Base-by-base conservation (phyloP, 371 early-diverging fungal genomes). In the Apophysomyces elegans region DNA sequence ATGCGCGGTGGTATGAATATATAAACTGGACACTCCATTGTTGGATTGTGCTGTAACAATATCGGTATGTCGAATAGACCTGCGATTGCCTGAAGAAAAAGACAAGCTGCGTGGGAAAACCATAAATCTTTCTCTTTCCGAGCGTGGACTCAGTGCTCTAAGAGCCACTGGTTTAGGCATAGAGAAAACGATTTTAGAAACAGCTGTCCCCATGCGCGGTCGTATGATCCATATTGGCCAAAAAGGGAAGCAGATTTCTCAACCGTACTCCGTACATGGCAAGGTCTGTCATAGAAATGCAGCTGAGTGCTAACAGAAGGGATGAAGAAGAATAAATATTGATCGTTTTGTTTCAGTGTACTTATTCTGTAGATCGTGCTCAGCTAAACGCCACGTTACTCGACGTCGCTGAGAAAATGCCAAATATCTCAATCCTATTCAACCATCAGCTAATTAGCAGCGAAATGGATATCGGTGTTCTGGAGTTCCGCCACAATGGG, bases 101-200 rank as follows among this genome's bases (percentile, higher is more conserved):
- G 76, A 69, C 44, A 78, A 80, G 45, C 75, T 83, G 64, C 82
- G 81, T 46, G 92, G 91, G 43, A 86, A 93, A 44, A 94, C 96
- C 8, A 97, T 99, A 75, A 99, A 99, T 68, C 75, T 99, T 73
- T 97, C 99, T 2, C 84, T 99, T 4, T 96, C 96, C 0, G 86
- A 85, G 64, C 90, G 99, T 62, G 99, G 98, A 0, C 72, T 97
- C 41, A 85, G 91, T 12, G 96, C 96, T 13, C 78, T 99, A 66
- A 75, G 87, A 66, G 86, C 78, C 8, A 88, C 91, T 21, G 90
- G 90, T 0, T 78, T 90, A 8, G 84, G 68, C 5, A 64, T 95
- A 14, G 92, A 91, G 26, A 71, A 86, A 14, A 73, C 75, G 4
- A 88, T 96, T 47, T 64, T 94, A 65, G 75, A 84, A 16, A 82